phyloP scores from a whole-genome alignment of 2,329 filamentous ascomycete species.

The Calonectria leucothoes region DNA sequence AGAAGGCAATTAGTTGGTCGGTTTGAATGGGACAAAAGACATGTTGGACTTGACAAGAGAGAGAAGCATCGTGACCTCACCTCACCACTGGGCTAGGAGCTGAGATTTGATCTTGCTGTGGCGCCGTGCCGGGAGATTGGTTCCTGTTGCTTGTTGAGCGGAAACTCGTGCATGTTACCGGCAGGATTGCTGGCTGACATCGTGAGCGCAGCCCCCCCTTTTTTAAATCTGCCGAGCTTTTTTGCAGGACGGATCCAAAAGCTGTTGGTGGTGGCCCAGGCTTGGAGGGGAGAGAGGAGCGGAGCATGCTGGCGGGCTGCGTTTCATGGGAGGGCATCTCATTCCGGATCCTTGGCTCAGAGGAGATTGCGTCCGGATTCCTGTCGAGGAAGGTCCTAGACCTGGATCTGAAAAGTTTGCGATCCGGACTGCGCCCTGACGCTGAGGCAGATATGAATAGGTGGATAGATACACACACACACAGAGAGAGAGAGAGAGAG shows the following conservation, averaged over 20 bases:
- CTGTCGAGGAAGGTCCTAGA: conserved; percentile 7
- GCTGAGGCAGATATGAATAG: too few species aligned
- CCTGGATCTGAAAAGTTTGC: not conserved
- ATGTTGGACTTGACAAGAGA: conserved; percentile 9
- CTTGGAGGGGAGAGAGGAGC: not conserved
- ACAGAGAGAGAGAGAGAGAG: too few species aligned
- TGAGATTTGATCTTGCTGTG: conserved; percentile 15
- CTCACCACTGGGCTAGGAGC: not conserved
- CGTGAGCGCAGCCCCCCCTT: not conserved
- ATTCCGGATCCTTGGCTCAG: conserved; percentile 15
- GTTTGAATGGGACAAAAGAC: not conserved
- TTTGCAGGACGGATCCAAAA: not conserved
- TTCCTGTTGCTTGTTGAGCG: not conserved
- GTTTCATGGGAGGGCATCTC: conserved; percentile 9
- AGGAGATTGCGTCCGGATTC: conserved; percentile 18
- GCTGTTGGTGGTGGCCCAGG: not conserved
- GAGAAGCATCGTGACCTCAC: not conserved
- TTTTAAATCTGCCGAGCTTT: not conserved
- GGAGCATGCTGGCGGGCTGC: not conserved
- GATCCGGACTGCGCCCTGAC: not conserved
- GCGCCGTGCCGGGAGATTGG: conserved; percentile 29
- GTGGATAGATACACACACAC: too few species aligned
- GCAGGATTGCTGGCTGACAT: not conserved
- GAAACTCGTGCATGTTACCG: not conserved
- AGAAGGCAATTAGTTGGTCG: not conserved